A percentile compares a stretch with the other conserved stretches of the same genome.
Conservation (phyloP, 2,329 filamentous ascomycete genomes). For the Calcarisporium arbuscula region DNA sequence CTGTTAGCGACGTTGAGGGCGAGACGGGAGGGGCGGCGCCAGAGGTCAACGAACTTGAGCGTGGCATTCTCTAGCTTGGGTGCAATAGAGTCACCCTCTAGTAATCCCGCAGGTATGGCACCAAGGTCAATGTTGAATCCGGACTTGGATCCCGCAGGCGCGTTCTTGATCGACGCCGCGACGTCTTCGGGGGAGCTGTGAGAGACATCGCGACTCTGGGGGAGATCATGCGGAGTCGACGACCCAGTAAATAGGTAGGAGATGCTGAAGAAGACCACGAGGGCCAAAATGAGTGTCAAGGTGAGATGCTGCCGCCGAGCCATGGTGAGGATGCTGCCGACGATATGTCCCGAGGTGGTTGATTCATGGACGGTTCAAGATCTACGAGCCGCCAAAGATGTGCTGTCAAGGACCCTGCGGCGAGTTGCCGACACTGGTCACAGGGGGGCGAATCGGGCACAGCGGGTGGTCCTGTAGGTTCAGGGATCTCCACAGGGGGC, state of each 20-base stretch:
- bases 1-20: slow-evolving; percentile 7
- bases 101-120: slow-evolving; percentile 39
- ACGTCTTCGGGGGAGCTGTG: slow-evolving; percentile 2
- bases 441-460: too few species aligned
- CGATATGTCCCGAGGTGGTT: too few species aligned
- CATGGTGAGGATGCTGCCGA: slow-evolving; percentile 34
- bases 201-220: slow-evolving; percentile 4
- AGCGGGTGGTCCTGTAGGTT: too few species aligned
- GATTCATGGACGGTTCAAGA: too few species aligned
- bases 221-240: slow-evolving; percentile 12
- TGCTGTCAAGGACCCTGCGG: too few species aligned
- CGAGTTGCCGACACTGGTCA: too few species aligned
- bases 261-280: slow-evolving; percentile 50
- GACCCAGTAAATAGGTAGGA: slow-evolving; percentile 51
- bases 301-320: slow-evolving; percentile 48
- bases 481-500: too few species aligned
- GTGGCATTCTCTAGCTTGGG: slow-evolving; percentile 80
- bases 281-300: slow-evolving; percentile 45
- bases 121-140: slow-evolving; percentile 33
- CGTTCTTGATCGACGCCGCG: slow-evolving; percentile 16
- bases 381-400: too few species aligned
- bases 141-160: slow-evolving; percentile 15
- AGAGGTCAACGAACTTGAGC: slow-evolving; percentile 53
- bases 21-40: not conserved
- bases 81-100: slow-evolving; percentile 67